Evolutionary conservation across 306 rosid species (phyloP), one percentile per base, ranked within the genome.

Genomic region (Sicyos baderoa): DNA sequence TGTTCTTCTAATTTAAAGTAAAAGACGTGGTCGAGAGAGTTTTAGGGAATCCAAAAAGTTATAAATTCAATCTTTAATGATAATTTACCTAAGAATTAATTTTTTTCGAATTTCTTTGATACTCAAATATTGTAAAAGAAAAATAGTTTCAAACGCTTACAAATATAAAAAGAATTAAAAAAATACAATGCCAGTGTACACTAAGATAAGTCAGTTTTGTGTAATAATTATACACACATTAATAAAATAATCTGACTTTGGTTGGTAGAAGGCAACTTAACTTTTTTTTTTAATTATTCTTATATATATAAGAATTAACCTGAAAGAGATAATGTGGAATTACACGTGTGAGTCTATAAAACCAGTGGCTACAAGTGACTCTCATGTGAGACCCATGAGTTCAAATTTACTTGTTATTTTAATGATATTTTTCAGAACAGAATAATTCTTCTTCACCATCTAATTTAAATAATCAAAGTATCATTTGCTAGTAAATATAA

Each of bases 371-470:
- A 51, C 32, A 18, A 70, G 73, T 52, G 50, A 70, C 50, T 69
- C 60, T 52, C 73, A 70, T 52, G 62, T 69, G 73, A 12, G 58
- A 42, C 32, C 13, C 70, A 65, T 44, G 5, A 42, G 70, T 64
- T 19, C 13, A 19, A 45, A 21, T 64, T 44, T 42, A 62, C 50
- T 14, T 32, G n/a, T 40, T 37, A 37, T 35, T 45, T 37, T 40
- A 42, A 21, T 32, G 29, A 10, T 64, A 19, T 44, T 29, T 11
- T 65, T 40, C 27, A 40, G 27, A 40, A 44, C 18, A 42, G 29
- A 65, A 65, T 23, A 47, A 22, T 42, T 19, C 7, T 13, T 11
- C 17, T 18, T 42, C 69, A 37, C 27, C 68, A 35, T 35, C 7
- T 35, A 35, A 35, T 35, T 61, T 27, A 25, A 58, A 29, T 9